phyloP scores from a whole-genome alignment of 2,329 filamentous ascomycete genomes.

The Ascochyta lentis region DNA sequence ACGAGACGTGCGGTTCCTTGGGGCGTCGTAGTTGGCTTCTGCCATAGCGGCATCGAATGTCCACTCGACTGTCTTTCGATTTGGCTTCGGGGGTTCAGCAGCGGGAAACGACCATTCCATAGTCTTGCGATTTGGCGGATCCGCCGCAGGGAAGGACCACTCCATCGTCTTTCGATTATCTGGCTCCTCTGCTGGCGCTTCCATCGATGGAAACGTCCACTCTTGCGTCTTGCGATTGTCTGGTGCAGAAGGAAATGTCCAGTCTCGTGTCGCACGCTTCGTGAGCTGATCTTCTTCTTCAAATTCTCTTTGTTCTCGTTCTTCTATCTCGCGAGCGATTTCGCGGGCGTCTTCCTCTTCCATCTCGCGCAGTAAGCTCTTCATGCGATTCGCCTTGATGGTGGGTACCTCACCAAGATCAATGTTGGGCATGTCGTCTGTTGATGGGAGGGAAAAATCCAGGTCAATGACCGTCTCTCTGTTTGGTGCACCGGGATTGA shows the following conservation, averaged over 20 bases:
- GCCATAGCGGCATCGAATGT: constrained; percentile 56
- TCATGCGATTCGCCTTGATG: constrained; percentile 62
- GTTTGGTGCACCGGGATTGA: constrained; percentile 51
- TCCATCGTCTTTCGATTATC: constrained; percentile 58
- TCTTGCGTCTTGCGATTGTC: constrained; percentile 56
- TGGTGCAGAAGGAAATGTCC: constrained; percentile 56
- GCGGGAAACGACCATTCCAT: constrained; percentile 57
- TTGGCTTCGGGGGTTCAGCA: constrained; percentile 44
- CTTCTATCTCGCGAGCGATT: constrained; percentile 52
- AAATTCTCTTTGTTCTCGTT: constrained; percentile 59
- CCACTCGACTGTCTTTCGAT: constrained; percentile 56
- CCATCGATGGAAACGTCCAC: constrained; percentile 60
- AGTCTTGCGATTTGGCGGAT: constrained; percentile 50
- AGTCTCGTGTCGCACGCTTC: constrained; percentile 56
- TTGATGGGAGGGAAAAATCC: constrained; percentile 57
- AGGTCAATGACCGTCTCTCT: constrained; percentile 64
- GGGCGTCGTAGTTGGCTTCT: constrained; percentile 44
- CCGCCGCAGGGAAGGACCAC: constrained; percentile 58
- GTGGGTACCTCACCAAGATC: constrained; percentile 61
- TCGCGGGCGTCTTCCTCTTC: constrained; percentile 50
- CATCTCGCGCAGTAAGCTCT: constrained; percentile 53
- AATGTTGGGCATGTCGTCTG: constrained; percentile 48
- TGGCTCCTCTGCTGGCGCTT: constrained; percentile 38
- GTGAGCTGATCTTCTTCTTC: constrained; percentile 28
- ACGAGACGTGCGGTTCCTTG: constrained; percentile 40